Evolutionary conservation across 805 yeast species (phyloP).

Genomic region (Kuraishia hungarica): DNA sequence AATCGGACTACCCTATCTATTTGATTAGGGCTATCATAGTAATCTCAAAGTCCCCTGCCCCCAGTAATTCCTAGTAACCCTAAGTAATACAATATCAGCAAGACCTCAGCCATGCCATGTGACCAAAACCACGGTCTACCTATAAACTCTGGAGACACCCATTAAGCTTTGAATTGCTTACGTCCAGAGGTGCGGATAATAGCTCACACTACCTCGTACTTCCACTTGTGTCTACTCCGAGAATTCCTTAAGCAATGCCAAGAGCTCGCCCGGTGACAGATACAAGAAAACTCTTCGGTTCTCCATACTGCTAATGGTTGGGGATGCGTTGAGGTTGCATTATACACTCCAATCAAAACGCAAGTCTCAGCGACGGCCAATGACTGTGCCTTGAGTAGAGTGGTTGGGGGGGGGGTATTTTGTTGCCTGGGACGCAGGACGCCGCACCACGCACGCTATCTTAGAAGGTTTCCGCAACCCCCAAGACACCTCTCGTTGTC

Average conservation of each 20-base stretch:
- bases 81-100: no score
- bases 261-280: not conserved
- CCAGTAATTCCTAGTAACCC: no score
- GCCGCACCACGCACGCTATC: no score
- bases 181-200: no score
- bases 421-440: not conserved
- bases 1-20: no score
- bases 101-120: no score
- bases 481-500: not conserved
- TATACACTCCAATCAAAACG: not conserved
- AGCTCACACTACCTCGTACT: no score
- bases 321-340: not conserved
- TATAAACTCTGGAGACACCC: no score
- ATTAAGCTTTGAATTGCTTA: no score
- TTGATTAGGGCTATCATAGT: no score
- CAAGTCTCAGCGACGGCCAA: not conserved
- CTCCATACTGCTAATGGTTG: not conserved
- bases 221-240: not conserved
- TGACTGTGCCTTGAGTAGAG: not conserved
- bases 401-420: not conserved
- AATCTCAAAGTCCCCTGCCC: no score
- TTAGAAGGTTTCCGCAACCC: not conserved
- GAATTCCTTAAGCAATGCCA: not conserved
- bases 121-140: no score
- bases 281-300: not conserved